Evolutionary conservation across 257 asterid species (phyloP).

Genomic region (Gynochthodes officinalis): DNA sequence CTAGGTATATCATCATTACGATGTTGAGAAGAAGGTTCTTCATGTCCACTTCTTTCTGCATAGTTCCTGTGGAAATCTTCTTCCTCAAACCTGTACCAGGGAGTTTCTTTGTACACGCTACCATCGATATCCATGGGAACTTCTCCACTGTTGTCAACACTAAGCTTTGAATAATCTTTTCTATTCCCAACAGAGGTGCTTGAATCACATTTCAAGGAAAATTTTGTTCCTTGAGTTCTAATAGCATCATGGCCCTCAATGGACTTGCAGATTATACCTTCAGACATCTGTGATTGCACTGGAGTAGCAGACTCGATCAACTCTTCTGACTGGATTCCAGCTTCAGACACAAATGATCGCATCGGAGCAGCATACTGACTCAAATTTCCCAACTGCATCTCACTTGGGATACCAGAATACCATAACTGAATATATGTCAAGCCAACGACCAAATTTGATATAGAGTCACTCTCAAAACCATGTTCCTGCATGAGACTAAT

Average conservation of each 20-base stretch:
- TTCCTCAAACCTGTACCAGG: slow-evolving; percentile 28
- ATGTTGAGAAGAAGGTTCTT: slow-evolving; percentile 26
- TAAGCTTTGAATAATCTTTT: slow-evolving; percentile 36
- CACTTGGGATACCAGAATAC: slow-evolving; percentile 62
- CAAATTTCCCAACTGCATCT: slow-evolving; percentile 46
- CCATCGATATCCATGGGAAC: slow-evolving; percentile 32
- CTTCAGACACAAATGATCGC: slow-evolving; percentile 35
- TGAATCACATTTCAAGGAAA: slow-evolving; percentile 34
- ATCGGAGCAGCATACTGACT: slow-evolving; percentile 24
- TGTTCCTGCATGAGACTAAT: slow-evolving; percentile 66
- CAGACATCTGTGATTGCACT: slow-evolving; percentile 37
- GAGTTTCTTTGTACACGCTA: slow-evolving; percentile 33
- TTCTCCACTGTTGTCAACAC: slow-evolving; percentile 22
- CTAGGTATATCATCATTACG: slow-evolving; percentile 39
- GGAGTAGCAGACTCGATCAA: slow-evolving; percentile 18
- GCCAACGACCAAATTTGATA: slow-evolving; percentile 76
- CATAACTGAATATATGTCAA: slow-evolving; percentile 62
- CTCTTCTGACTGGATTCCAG: slow-evolving; percentile 15
- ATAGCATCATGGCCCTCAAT: slow-evolving; percentile 31
- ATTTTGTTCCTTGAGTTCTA: slow-evolving; percentile 36
- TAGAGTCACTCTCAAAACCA: slow-evolving; percentile 55
- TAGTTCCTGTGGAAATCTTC: slow-evolving; percentile 28
- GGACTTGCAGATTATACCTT: slow-evolving; percentile 20
- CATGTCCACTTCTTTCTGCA: slow-evolving; percentile 38
- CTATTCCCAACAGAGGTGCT: slow-evolving; percentile 61